Percentiles rank a stretch among this genome's conserved stretches.
Evolutionary conservation across 2,329 filamentous ascomycete genomes (phyloP).

Genomic region (Fusarium cicatricum): DNA sequence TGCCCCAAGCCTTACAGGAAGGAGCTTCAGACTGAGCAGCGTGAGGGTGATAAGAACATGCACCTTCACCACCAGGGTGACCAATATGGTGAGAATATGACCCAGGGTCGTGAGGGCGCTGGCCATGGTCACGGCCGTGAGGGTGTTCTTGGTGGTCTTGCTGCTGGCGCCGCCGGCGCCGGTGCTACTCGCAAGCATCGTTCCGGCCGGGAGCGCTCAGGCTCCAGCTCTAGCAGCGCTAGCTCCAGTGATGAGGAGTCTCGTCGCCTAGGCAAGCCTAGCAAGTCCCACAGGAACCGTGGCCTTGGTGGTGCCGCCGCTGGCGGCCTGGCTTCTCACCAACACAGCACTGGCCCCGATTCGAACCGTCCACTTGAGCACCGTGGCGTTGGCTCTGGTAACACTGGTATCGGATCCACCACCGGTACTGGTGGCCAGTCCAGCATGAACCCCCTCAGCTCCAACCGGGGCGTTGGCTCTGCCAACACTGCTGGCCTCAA

Average conservation of each 20-base stretch:
- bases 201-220: constrained; percentile 13
- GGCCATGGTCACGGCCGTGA: constrained; percentile 9
- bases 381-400: neutral
- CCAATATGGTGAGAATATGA: constrained; percentile 25
- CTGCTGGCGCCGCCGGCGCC: constrained; percentile 21
- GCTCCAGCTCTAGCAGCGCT: constrained; percentile 22
- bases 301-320: constrained; percentile 18
- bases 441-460: neutral
- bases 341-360: neutral
- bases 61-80: constrained; percentile 24
- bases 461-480: neutral
- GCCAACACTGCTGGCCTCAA: constrained; percentile 19
- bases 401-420: neutral
- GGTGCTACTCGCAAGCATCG: constrained; percentile 24
- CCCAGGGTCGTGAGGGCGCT: neutral
- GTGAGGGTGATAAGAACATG: constrained; percentile 26
- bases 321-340: constrained; percentile 23
- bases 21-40: constrained; percentile 17
- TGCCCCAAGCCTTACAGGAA: constrained; percentile 56
- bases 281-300: constrained; percentile 10
- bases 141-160: constrained; percentile 14
- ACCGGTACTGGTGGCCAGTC: neutral
- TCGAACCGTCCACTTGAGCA: constrained; percentile 1
- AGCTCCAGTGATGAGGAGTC: constrained; percentile 31
- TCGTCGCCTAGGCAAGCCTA: constrained; percentile 21